Conservation (phyloP, 2,329 filamentous ascomycete genomes). For the Sclerotinia minor region DNA sequence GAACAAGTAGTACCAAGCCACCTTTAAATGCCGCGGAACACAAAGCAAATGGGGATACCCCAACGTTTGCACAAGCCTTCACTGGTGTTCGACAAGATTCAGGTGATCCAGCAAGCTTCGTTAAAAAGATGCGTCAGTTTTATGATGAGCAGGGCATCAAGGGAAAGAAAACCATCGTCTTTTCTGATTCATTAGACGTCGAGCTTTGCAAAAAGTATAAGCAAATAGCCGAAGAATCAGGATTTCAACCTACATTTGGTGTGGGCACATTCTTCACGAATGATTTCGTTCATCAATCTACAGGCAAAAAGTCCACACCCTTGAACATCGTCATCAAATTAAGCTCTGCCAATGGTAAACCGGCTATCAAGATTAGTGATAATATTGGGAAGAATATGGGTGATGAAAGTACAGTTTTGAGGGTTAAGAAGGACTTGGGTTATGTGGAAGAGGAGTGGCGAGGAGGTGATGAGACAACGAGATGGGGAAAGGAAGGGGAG, state of each 20-base stretch:
- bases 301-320: slow-evolving; percentile 80
- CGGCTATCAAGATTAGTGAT: slow-evolving; percentile 88
- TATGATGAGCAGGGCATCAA: slow-evolving; percentile 58
- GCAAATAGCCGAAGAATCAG: slow-evolving; percentile 72
- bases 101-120: slow-evolving; percentile 66
- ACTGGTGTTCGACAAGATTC: slow-evolving; percentile 71
- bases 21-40: slow-evolving; percentile 47
- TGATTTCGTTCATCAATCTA: slow-evolving; percentile 74
- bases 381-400: slow-evolving; percentile 93
- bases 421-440: slow-evolving; percentile 81
- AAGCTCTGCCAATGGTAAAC: slow-evolving; percentile 75
- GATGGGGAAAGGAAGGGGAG: slow-evolving; percentile 66
- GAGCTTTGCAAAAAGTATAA: slow-evolving; percentile 92
- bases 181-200: slow-evolving; percentile 92
- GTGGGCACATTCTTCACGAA: slow-evolving; percentile 96
- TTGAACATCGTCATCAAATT: slow-evolving; percentile 99
- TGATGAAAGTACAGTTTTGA: slow-evolving; percentile 72
- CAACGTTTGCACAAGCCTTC: slow-evolving; percentile 64
- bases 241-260: slow-evolving; percentile 86
- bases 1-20: slow-evolving; percentile 5
- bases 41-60: slow-evolving; percentile 45
- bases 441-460: slow-evolving; percentile 85
- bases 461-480: slow-evolving; percentile 76
- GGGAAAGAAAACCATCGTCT: slow-evolving; percentile 85
- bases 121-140: slow-evolving; percentile 58